Conservation (phyloP, 2,329 filamentous ascomycete species). For the Penicillium sp. region DNA sequence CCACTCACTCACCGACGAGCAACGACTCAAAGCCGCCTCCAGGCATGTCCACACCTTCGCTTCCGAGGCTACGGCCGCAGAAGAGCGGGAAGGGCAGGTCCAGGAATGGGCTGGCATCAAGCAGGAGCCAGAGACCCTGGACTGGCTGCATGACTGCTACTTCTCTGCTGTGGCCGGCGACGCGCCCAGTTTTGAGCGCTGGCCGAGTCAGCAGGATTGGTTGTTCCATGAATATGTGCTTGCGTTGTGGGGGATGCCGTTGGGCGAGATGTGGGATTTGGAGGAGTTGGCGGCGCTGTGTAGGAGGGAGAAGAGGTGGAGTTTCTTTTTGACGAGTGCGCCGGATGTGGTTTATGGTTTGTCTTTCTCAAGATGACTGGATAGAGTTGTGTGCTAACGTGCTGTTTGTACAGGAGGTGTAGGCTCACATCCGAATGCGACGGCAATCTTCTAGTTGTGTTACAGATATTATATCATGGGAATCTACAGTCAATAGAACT, state of each 20-base stretch:
- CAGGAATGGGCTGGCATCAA: constrained; percentile 48
- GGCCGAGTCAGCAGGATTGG: constrained; percentile 44
- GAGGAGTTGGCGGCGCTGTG: constrained; percentile 34
- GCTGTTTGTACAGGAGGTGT: constrained; percentile 24
- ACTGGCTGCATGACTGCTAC: constrained; percentile 67
- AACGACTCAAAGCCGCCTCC: constrained; percentile 29
- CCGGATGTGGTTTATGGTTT: constrained; percentile 39
- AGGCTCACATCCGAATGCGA: constrained; percentile 20
- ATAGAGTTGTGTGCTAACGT: constrained; percentile 4
- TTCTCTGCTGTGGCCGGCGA: constrained; percentile 65
- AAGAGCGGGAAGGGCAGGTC: constrained; percentile 28
- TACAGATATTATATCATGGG: too few relatives aligned
- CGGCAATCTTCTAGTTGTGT: constrained; percentile 25
- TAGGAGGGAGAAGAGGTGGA: constrained; percentile 33
- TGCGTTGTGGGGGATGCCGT: constrained; percentile 42
- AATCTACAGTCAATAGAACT: too few relatives aligned
- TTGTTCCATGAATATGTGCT: constrained; percentile 40
- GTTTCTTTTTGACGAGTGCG: constrained; percentile 42
- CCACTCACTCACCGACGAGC: constrained; percentile 40
- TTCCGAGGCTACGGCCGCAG: neutral
- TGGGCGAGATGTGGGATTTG: constrained; percentile 46
- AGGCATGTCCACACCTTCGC: constrained; percentile 19
- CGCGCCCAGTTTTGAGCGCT: constrained; percentile 60
- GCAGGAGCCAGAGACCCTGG: constrained; percentile 53
- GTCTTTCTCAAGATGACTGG: constrained; percentile 14